Evolutionary conservation across 441 rosid genomes (phyloP), one percentile per base, ranked within the genome.

Genomic region (Bocquillonia castaneifolia): DNA sequence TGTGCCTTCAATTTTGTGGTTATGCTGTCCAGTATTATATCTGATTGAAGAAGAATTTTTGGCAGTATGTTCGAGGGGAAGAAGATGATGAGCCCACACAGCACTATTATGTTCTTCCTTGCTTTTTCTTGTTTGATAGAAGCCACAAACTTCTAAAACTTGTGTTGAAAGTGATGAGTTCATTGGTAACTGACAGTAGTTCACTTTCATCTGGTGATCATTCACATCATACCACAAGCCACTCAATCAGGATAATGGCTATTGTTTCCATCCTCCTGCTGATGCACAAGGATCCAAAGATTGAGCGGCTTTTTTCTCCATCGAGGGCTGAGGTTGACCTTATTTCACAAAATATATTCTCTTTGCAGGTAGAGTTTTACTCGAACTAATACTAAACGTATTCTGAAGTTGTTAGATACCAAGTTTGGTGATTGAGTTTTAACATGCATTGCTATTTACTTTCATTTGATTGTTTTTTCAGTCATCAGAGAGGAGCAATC

Each of bases 41-140:
- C 40, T 34, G 25, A 56, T 34, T 44, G 15, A 44, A 22, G 17
- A 25, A 58, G 34, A n/a, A n/a, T 60, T 68, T 67, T 75, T 6
- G 83, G 83, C 85, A 90, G 97, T 55, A 72, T 69, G 64, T 83
- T 71, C 83, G 80, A 18, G 86, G 82, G n/a, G n/a, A n/a, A 78
- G 88, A 76, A 71, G 79, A 74, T 48, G 80, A 74, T 28, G 74
- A 77, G 67, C 18, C 75, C 28, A 26, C 29, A 55, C 73, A 76
- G 70, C 72, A 59, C 34, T 90, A 81, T 81, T 83, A 84, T 63
- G 52, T 91, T 56, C 42, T 79, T 64, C 96, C 97, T 13, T 84
- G 97, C 74, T 80, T 74, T 71, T 74, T 81, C 85, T 64, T 94
- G 79, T 88, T 94, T 61, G 85, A 80, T 51, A 80, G 90, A 65